Evolutionary conservation across 2,329 filamentous ascomycete species (phyloP), one percentile per base, ranked within the genome.

Genomic region (Raffaelea ambrosiae): DNA sequence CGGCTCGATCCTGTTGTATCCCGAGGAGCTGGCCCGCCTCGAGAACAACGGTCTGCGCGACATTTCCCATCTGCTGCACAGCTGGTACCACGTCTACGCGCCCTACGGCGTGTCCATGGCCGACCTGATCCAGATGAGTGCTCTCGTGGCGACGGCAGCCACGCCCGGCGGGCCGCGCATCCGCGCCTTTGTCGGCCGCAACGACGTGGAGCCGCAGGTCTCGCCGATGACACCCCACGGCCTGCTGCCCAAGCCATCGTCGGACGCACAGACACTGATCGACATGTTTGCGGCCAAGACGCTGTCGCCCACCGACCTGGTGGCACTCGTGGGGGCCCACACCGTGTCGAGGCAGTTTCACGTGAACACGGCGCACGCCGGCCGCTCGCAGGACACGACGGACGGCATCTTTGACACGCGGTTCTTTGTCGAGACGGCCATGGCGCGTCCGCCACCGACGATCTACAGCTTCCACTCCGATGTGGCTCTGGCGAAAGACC

Each of bases 261-360:
- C 65, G 44, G 46, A 60, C 16, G 68, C 70, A 21, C 59, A 69
- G 33, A 63, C 59, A 5, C 61, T 76, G 36, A 63, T 76, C 48
- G 53, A 61, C 7, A 63, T 74, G 8, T 79, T 77, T 58, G 49
- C 55, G 19, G 66, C 65, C 53, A 77, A 78, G 60, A 74, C 73
- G 3, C 71, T 79, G 58, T 61, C 59, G 4, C 59, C 71, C 1
- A 59, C 59, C 22, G 74, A 76, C 47, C 65, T 79, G 3, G 68
- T 72, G 3, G 75, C 76, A 1, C 68, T 80, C 1, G 54, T 80
- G 2, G 76, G 76, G 44, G 74, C 76, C 0, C 76, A 80, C 58
- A 69, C 69, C 2, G 63, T 68, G 10, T 68, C 70, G 10, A 67
- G 63, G 53, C 74, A 78, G 54, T 65, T 62, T 46, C 70, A 69